Evolutionary conservation across 495 filamentous ascomycete genomes (phyloP), one percentile per base, ranked within the genome.

Genomic region (Xylaria castorea): DNA sequence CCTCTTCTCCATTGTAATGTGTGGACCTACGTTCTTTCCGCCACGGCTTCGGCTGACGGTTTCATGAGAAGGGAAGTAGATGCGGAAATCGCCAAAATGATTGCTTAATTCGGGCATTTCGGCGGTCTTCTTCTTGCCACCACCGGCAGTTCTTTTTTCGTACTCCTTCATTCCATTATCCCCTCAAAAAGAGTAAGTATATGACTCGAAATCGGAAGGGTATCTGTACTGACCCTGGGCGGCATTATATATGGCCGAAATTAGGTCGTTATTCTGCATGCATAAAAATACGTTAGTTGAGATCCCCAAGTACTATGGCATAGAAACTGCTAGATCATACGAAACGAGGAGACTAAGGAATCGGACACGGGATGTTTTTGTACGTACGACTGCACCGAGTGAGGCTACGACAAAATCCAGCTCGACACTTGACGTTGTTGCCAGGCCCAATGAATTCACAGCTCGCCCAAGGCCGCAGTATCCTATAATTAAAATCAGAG

Each of bases 11-110:
- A 7, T 36, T 40, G 27, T 50, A 38, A 30, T 25, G 5, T 40
- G 22, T 16, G 4, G 36, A 81, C 83, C 77, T 46, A 84, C 85
- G 3, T 85, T 68, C 20, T 82, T 80, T 0, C 90, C 90, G 1
- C 89, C 90, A 46, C 82, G 89, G 60, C 92, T 93, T 8, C 75
- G 73, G 5, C 74, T 71, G 3, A 97, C 93, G 1, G 95, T 97
- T 1, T 91, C 83, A 1, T 86, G 77, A 0, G 92, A 94, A 0
- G 96, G 97, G 74, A 95, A 99, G 77, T 94, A 97, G 4, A 98
- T 85, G 0, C 89, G 88, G 73, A 95, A 89, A 27, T 84, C 81
- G 7, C 86, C 76, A 42, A 83, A 81, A 46, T 94, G 7, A 69
- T 73, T 67, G 44, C 53, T 75, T 4, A 72, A 73, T 27, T 79